Evolutionary conservation across 257 asterid species (phyloP), one percentile per base, ranked within the genome.

Genomic region (Misopates orontium): DNA sequence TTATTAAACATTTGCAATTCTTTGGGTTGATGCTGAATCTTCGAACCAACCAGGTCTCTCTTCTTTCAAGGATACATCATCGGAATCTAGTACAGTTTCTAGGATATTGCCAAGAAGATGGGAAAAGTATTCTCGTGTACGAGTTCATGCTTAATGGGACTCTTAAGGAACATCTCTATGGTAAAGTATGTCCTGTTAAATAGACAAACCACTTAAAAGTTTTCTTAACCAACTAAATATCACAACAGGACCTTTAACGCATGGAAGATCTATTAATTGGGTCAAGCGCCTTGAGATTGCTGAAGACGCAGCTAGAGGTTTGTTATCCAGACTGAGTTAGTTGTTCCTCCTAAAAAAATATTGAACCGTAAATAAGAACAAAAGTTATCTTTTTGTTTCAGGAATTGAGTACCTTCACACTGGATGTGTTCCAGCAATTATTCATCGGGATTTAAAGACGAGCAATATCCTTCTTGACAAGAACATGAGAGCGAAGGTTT

Each of bases 121-220:
- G 93, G 56, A 94, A 85, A 81, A 86, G 83, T 64, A 83, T 94
- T 74, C 96, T 94, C 0, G 93, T 90, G 36, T 94, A 90, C 7
- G 99, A 94, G 87, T 94, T 94, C 85, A 85, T 90, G 96, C 99
- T 86, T 77, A 90, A 73, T 23, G 99, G 99, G 71, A 94, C 96
- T 24, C 96, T 94, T 7, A 94, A 90, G 79, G 96, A 94, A 56
- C 97, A 88, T 77, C 96, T 94, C 42, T 88, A 94, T 23, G 93
- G 98, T 87, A 72, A n/a, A 74, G 67, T 32, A 28, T 57, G 10
- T 75, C 12, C 6, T 22, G 13, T 11, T 48, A 22, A 54, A 60
- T 65, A 20, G 24, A 32, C 16, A 10, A 5, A 21, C 49, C 42
- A 21, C 31, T 14, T 18, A 15, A 22, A 22, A n/a, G 20, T 40